phyloP scores from a whole-genome alignment of 2,329 filamentous ascomycete genomes.

The Cadophora sp. region DNA sequence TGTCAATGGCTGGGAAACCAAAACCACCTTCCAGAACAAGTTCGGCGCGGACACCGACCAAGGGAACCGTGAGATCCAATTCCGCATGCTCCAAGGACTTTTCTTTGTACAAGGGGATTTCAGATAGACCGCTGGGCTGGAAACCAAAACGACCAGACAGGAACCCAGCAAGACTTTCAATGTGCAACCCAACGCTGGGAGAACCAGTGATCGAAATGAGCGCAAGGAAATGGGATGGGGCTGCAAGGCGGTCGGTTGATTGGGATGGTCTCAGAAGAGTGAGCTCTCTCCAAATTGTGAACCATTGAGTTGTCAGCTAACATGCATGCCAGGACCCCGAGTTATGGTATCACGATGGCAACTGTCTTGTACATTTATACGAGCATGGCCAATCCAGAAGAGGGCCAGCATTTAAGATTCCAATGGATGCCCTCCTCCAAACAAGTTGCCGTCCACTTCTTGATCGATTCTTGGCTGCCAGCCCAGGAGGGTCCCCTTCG shows the following conservation, averaged over 20 bases:
- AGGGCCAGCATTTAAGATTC: conserved; percentile 72
- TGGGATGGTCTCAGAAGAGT: conserved; percentile 56
- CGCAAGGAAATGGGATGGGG: conserved; percentile 49
- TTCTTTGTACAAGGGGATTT: conserved; percentile 36
- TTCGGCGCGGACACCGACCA: neutral
- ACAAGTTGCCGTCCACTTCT: conserved; percentile 67
- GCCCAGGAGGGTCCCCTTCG: conserved; percentile 24
- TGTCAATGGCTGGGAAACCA: conserved; percentile 33
- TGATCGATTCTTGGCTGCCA: conserved; percentile 53
- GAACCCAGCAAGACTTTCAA: conserved; percentile 17
- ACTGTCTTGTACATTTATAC: conserved; percentile 75
- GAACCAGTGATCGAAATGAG: conserved; percentile 32
- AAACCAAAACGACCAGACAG: conserved; percentile 28
- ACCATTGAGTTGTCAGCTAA: neutral
- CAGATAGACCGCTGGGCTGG: conserved; percentile 36
- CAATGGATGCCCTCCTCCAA: conserved; percentile 62
- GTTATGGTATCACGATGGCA: conserved; percentile 70
- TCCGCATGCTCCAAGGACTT: conserved; percentile 26
- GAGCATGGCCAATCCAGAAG: conserved; percentile 67
- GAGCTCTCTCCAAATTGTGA: conserved; percentile 30
- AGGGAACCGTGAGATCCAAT: conserved; percentile 12
- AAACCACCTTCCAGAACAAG: conserved; percentile 23
- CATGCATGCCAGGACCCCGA: conserved; percentile 66
- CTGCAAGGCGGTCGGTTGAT: conserved; percentile 40
- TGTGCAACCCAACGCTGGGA: conserved; percentile 15